Base-by-base conservation (phyloP, 2,329 filamentous ascomycete species). In the Aspergillus sp. region DNA sequence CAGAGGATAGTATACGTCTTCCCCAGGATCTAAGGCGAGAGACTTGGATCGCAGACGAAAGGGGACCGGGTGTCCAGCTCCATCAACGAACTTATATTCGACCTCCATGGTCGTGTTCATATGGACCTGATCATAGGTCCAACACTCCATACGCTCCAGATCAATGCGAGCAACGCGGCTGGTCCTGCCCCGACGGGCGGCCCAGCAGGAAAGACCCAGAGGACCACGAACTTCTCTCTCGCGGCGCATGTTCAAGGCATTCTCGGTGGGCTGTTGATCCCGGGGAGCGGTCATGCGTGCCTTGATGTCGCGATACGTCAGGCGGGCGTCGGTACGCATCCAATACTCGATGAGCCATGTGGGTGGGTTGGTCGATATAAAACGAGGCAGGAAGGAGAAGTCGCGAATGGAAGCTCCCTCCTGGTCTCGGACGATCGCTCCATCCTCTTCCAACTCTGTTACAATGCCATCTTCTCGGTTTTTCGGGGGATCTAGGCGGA, bases 331-430 rank as follows among this genome's bases (percentile, higher is more conserved):
- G 3, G 66, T 63, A 6, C 71, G 63, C 60, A 67, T 66, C 71
- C 71, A 73, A 58, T 63, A 72, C 55, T 73, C 71, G 42, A 73
- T 56, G 1, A 73, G 60, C 71, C 71, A 73, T 6, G 58, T 68
- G 1, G 63, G 26, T 5, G 67, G 63, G 2, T 62, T 61, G n/a
- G 61, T 46, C 22, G 69, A 65, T 54, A 73, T 72, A 54, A 69
- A 70, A 5, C 67, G 62, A 6, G 71, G 71, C 2, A 73, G 62
- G 55, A 73, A 69, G 1, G 55, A 39, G 53, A 71, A 72, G 53
- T 65, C 54, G 45, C 66, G 63, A 20, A 73, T 55, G 9, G 63
- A 58, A 16, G 51, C 54, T 11, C 60, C 62, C 7, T 65, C 54
- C 24, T 50, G 49, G 45, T 64, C 63, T 10, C 18, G 54, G 7